Evolutionary conservation across 176 grass and related monocot species (phyloP), one percentile per base, ranked within the genome.

Genomic region (Aegilops bicornis): DNA sequence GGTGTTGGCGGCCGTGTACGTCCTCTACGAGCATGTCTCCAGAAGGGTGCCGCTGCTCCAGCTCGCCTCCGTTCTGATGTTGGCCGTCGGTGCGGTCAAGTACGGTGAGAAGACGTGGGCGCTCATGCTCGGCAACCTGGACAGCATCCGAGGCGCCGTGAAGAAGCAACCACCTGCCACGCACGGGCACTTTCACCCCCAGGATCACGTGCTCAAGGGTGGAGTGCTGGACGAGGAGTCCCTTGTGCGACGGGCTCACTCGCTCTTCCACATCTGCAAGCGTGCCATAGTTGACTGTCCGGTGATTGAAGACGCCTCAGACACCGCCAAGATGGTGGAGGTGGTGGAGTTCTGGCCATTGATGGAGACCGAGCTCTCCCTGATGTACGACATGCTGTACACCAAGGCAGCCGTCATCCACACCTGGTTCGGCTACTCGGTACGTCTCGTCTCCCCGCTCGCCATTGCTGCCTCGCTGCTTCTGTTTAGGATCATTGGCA

Each of bases 391-490:
- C 62, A 64, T 64, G 23, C 4, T 64, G 3, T 29, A 64, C 24
- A 64, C 62, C 23, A 64, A 64, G 62, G 62, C 23, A 0, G 0
- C 62, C 1, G 62, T 64, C 10, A 64, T 64, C 62, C 24, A 27
- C 62, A 64, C 62, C 62, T 64, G 62, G 10, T 29, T 29, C 56
- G 19, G 61, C 56, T 19, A 36, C 80, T 7, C 27, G 85, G 24
- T 52, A 80, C 15, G 27, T 87, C 8, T 81, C 87, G 27, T 91
- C 87, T 64, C 62, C 4, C 62, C 62, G 11, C 0, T 76, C 7
- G 15, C 8, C 43, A 16, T 16, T 61, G 65, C 13, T 4, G 10
- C 11, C 24, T 64, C 62, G 13, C 62, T 64, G 11, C 62, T 64
- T 11, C 62, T 64, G 10, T 64, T 64, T 14, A 64, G 2, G 11